Base-by-base conservation (phyloP, 164 flowering plant species). In the Cinnamomum micranthum region DNA sequence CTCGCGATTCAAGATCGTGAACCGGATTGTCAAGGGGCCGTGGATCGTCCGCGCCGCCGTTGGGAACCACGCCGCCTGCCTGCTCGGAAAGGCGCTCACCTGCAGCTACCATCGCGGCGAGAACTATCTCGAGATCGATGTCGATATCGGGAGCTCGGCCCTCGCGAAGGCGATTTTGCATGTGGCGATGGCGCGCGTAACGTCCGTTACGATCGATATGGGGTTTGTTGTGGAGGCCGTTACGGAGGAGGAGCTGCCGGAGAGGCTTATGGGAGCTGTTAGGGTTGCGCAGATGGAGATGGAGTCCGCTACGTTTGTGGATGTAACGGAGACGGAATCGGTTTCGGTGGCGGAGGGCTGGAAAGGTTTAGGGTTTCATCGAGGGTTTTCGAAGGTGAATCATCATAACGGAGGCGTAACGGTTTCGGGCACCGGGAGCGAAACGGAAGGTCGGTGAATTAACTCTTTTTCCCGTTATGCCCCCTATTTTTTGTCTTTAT, bases 21-120 rank as follows among this genome's bases (percentile, higher is more conserved):
- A 91, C 78, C 87, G 92, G 75, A 94, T 94, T 65, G 95, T 90
- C 67, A 89, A 87, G 47, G 98, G 98, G 1, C 98, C 98, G 50
- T 94, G 97, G 98, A 85, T 92, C 65, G 93, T 94, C 63, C 86
- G 86, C 60, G 83, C 88, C 0, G 81, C 98, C 23, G 96, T 92
- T 1, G 97, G 98, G 25, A 90, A 87, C 50, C 82, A 92, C 80
- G 78, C 92, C 13, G 97, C 95, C 7, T 94, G 98, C 79, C 69
- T 94, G 64, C 72, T 94, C 24, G 98, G 98, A 9, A 91, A 85
- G 76, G 96, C 98, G 0, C 71, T 94, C 80, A 86, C 86, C 12
- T 87, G 93, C 67, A 78, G 80, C 58, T 94, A 94, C 74, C 81
- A 86, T 69, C 81, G 84, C 75, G 97, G 95, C 3, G 81, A 83